Evolutionary conservation across 345 rosid genomes (phyloP), one percentile per base, ranked within the genome.

Genomic region (Bretschneidera sinensis): DNA sequence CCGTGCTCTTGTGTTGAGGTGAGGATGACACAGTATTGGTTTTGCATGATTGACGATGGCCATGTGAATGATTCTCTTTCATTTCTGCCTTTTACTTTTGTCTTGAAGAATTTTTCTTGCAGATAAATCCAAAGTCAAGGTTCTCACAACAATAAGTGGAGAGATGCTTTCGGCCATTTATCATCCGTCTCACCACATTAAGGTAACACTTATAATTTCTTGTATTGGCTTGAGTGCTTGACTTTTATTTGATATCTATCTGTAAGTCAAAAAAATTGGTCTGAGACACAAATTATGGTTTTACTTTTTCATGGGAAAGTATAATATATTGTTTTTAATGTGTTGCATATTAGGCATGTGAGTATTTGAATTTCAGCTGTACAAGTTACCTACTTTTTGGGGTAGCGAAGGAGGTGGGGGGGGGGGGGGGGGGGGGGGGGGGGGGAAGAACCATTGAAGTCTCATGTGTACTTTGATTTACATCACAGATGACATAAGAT

Each of bases 341-440:
- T 31, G 49, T 61, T 68, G 76, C 63, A 64, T 59, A 50, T 76
- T 62, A 62, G 82, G 79, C 87, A 85, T 66, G 87, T 78, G 85
- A 62, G 71, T 43, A 60, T 79, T 72, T 74, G 81, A 81, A 77
- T 76, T 81, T 71, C 47, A 86, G 80, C 75, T 28, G 75, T 71
- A 77, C 96, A 86, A 84, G 98, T 79, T 78, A 91, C 74, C 91
- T 73, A 19, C 69, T 65, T 48, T 50, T 23, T 61, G 76, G 69
- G n/a, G 66, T 71, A 68, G 69, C 16, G 21, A 49, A 55, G 67
- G 64, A 34, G 51, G 69, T 55, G 57, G 64, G 55, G 60, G 61
- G 59, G 64, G n/a, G n/a, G 70, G 15, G 67, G 72, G 64, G 70
- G 17, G 19, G 68, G 62, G 28, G 53, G 67, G 53, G 54, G 65